Evolutionary conservation across 192 early-diverging fungal genomes (phyloP), one percentile per base, ranked within the genome.

Genomic region (Umbelopsis sp.): DNA sequence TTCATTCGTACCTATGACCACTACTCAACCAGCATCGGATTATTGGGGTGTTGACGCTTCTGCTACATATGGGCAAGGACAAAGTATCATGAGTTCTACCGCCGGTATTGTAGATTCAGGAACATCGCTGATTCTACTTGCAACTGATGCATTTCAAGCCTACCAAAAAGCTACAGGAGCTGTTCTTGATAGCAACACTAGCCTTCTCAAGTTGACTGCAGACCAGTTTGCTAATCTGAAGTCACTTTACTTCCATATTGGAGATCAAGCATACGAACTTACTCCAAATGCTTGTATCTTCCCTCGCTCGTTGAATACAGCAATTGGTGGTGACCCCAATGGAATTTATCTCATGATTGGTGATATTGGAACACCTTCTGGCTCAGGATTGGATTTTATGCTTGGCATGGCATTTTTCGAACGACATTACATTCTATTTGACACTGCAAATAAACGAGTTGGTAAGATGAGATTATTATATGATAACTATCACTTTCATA

Each of bases 401-500:
- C 69, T 88, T 53, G 87, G 87, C 31, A 83, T 86, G 52, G 78
- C 79, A 44, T 88, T 88, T 68, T 65, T 82, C 44, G 74, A 85
- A 38, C 78, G 77, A 41, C 82, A 78, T 62, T 88, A 87, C 77
- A 81, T 84, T 29, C 49, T 86, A 24, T 87, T 72, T 51, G 86
- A 87, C 52, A 74, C 81, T 34, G 68, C 65, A 38, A 76, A 84
- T 76, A 76, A 43, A 25, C 71, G 74, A 32, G 74, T 85, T 71
- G 81, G 81, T 66, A 49, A 49, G 47, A 1, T n/a, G 10, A n/a
- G n/a, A n/a, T n/a, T 49, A 2, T 49, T 49, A 11, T 1, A 41
- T 41, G 12, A 6, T 41, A 41, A 6, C 38, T 41, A 41, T 41
- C 38, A 1, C 38, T 41, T 11, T 41, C 4, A 41, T 41, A 11